Percentiles rank a stretch among this genome's conserved stretches.
Evolutionary conservation across 192 early-diverging fungal genomes (phyloP).

Genomic region (Anaeromyces robustus): DNA sequence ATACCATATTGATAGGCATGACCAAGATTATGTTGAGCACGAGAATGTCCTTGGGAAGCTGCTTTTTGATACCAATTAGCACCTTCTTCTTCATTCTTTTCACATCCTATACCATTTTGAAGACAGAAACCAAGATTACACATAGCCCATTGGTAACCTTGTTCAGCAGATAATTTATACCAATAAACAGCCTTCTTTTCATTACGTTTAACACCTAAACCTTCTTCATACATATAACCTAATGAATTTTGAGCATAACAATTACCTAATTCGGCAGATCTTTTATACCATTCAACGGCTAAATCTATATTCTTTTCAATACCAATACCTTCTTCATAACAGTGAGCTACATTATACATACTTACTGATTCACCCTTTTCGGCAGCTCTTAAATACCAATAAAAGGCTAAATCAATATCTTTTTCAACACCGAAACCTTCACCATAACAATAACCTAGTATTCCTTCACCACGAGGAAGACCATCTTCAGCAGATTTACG

Average conservation of each 20-base stretch:
- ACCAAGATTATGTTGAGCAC: slow-evolving; percentile 28
- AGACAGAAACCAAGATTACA: slow-evolving; percentile 68
- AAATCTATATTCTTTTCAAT: slow-evolving; percentile 1
- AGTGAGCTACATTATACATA: slow-evolving; percentile 44
- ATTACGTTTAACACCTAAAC: slow-evolving; percentile 44
- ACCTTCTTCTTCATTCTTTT: slow-evolving; percentile 26
- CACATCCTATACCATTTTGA: slow-evolving; percentile 39
- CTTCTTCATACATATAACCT: slow-evolving; percentile 70
- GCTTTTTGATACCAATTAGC: slow-evolving; percentile 37
- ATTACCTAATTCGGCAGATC: slow-evolving; percentile 42
- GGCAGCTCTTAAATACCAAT: slow-evolving; percentile 28
- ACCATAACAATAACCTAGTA: slow-evolving; percentile 72
- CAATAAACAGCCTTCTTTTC: slow-evolving; percentile 39
- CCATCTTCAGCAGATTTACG: slow-evolving; percentile 40
- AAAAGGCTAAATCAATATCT: slow-evolving; percentile 35
- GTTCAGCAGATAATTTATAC: slow-evolving; percentile 46
- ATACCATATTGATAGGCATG: slow-evolving; percentile 55
- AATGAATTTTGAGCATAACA: slow-evolving; percentile 64
- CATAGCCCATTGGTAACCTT: slow-evolving; percentile 35
- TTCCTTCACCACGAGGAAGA: slow-evolving; percentile 40
- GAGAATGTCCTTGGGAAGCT: slow-evolving; percentile 36
- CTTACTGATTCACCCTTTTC: slow-evolving; percentile 24
- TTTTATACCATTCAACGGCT: slow-evolving; percentile 38
- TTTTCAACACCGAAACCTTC: slow-evolving; percentile 63
- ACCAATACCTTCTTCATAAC: slow-evolving; percentile 37